Conservation (phyloP, 306 rosid genomes). For the Alnus rubra region DNA sequence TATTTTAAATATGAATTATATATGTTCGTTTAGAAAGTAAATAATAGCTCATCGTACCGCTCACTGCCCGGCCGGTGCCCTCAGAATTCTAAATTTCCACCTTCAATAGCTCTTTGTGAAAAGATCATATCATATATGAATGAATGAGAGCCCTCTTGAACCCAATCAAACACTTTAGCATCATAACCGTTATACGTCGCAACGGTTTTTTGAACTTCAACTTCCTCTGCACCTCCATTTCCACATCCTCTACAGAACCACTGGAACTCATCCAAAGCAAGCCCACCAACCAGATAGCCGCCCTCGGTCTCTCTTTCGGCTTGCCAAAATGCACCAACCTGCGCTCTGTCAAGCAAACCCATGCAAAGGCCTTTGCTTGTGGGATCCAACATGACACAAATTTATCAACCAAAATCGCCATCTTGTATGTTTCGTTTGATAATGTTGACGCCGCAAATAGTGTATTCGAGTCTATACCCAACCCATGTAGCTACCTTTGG, state of each 20-base stretch:
- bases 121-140: not conserved
- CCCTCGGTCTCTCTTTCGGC: not conserved
- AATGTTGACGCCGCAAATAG: slow-evolving; percentile 2
- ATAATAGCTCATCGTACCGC: no score
- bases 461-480: not conserved
- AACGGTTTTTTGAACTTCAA: not conserved
- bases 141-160: slow-evolving; percentile 12
- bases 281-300: not conserved
- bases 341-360: slow-evolving; percentile 18
- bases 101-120: not conserved
- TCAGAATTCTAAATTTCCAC: not conserved
- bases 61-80: no score
- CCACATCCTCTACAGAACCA: not conserved
- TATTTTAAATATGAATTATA: no score
- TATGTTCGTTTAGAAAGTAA: no score
- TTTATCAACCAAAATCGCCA: slow-evolving; percentile 18
- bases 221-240: not conserved
- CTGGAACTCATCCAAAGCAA: slow-evolving; percentile 3
- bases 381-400: slow-evolving; percentile 18
- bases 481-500: slow-evolving; percentile 28
- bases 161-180: not conserved
- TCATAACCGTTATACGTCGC: not conserved
- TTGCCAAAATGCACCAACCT: slow-evolving; percentile 15
- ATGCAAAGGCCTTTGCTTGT: slow-evolving; percentile 14
- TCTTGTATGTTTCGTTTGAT: slow-evolving; percentile 24